Evolutionary conservation across 116 monocot species (phyloP).

Genomic region (Phalaenopsis hybrid): DNA sequence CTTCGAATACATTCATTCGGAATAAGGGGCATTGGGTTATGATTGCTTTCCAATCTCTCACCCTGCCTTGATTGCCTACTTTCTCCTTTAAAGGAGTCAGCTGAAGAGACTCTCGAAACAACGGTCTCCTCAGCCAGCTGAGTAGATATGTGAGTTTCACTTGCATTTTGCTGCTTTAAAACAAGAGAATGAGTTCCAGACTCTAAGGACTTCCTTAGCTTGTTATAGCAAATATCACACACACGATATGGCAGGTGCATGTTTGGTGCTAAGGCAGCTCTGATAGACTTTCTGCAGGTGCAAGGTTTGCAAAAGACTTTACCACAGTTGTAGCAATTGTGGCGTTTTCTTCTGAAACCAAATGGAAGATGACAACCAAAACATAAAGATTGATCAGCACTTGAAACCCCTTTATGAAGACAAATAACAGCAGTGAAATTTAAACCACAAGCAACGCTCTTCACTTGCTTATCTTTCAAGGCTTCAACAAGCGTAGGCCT

Average conservation of each 20-base stretch:
- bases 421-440: conserved; percentile 93
- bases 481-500: conserved; percentile 81
- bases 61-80: conserved; percentile 31
- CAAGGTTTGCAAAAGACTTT: conserved; percentile 86
- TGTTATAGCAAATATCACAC: conserved; percentile 71
- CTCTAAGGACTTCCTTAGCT: conserved; percentile 52
- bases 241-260: conserved; percentile 74
- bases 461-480: conserved; percentile 87
- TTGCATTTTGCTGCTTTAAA: conserved; percentile 39
- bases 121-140: conserved; percentile 41
- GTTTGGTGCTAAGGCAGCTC: conserved; percentile 81
- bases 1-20: conserved; percentile 39
- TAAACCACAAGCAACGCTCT: conserved; percentile 80
- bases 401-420: conserved; percentile 83
- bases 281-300: conserved; percentile 74
- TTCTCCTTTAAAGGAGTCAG: conserved; percentile 65
- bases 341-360: conserved; percentile 84
- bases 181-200: conserved; percentile 29
- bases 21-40: conserved; percentile 32
- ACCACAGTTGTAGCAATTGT: conserved; percentile 96
- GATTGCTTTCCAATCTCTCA: conserved; percentile 41
- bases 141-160: conserved; percentile 23
- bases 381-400: conserved; percentile 80
- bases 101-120: conserved; percentile 53
- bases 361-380: conserved; percentile 81